A percentile compares a stretch with the other conserved stretches of the same genome.
Conservation (phyloP, 2,329 filamentous ascomycete species). For the Nemania sp. region DNA sequence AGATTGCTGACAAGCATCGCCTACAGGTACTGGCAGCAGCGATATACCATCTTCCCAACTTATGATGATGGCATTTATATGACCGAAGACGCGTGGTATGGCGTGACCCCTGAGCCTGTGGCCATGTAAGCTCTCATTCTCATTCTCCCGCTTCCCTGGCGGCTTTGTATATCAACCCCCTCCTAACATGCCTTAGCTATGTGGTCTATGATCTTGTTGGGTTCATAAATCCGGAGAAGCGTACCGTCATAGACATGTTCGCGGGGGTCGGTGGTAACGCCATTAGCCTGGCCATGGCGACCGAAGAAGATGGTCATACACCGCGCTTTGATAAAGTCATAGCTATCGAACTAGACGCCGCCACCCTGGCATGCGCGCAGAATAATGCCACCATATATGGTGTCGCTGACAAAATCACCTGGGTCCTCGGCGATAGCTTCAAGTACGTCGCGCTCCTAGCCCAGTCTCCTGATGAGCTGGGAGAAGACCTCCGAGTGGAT, state of each 20-base stretch:
- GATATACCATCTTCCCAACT: conserved; percentile 82
- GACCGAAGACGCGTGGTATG: conserved; percentile 95
- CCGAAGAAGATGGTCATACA: conserved; percentile 46
- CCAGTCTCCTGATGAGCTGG: conserved; percentile 40
- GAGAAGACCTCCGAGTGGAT: conserved; percentile 47
- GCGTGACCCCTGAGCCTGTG: conserved; percentile 91
- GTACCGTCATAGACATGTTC: conserved; percentile 82
- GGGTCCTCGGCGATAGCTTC: conserved; percentile 88
- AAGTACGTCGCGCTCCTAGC: conserved; percentile 62
- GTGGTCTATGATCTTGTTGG: conserved; percentile 74
- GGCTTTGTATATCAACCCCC: neutral
- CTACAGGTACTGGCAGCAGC: conserved; percentile 86
- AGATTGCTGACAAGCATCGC: neutral
- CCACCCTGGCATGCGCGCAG: conserved; percentile 85
- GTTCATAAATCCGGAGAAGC: conserved; percentile 47
- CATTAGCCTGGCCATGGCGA: conserved; percentile 81
- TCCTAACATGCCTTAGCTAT: conserved; percentile 54
- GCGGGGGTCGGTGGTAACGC: conserved; percentile 90
- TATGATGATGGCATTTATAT: conserved; percentile 90
- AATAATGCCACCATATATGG: conserved; percentile 89
- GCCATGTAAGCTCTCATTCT: conserved; percentile 64
- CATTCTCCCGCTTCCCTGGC: neutral
- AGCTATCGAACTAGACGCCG: conserved; percentile 82
- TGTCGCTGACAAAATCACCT: conserved; percentile 75
- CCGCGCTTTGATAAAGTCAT: conserved; percentile 82